Conservation (phyloP, 176 grass and related monocot species). For the Hordeum marinum region DNA sequence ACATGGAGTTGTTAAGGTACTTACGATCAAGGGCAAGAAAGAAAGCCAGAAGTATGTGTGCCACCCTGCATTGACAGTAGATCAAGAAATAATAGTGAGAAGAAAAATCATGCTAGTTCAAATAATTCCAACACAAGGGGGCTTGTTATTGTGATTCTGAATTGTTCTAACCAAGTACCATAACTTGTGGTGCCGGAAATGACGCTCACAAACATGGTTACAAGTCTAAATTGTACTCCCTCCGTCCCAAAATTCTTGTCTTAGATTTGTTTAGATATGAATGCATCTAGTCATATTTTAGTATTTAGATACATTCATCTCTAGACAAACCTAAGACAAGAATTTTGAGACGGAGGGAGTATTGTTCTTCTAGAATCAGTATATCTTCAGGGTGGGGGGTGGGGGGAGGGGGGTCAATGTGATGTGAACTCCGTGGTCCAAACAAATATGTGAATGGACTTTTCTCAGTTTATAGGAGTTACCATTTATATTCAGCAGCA, state of each 20-base stretch:
- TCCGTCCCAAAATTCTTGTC: no score
- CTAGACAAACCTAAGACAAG: no score
- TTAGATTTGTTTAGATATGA: no score
- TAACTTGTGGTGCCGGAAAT: neutral
- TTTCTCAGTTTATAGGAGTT: slow-evolving; percentile 3
- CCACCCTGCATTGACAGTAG: slow-evolving; percentile 58
- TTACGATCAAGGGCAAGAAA: slow-evolving; percentile 76
- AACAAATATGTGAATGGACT: neutral
- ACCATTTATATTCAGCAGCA: slow-evolving; percentile 74
- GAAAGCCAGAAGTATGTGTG: slow-evolving; percentile 75
- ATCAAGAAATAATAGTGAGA: neutral
- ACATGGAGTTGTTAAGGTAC: slow-evolving; percentile 4
- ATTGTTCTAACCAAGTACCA: neutral
- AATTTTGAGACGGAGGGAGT: no score
- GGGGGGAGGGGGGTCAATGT: no score
- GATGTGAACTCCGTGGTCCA: no score
- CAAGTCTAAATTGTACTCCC: neutral
- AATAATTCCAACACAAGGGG: neutral
- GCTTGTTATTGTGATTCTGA: neutral
- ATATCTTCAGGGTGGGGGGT: neutral
- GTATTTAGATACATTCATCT: no score
- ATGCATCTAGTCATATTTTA: no score
- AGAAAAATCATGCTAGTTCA: neutral
- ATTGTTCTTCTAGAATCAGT: neutral
- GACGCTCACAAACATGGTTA: neutral